Percentiles rank a stretch among this genome's conserved stretches.
These are phyloP conservation scores for Trichomonas gallinae DNA, from an alignment of 208 protist genomes.

Conservation along the genomic window DNA sequence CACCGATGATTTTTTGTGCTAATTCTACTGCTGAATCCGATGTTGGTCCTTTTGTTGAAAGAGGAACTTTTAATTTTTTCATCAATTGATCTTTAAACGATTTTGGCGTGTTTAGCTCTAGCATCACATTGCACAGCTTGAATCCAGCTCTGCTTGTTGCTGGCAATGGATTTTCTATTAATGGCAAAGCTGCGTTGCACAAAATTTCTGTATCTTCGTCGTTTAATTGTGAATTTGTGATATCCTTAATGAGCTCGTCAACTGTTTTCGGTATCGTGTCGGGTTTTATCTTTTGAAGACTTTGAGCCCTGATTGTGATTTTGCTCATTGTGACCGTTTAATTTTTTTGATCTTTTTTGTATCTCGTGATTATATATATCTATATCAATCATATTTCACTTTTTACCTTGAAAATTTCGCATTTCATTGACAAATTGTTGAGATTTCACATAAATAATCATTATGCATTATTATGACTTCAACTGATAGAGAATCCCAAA, in stretches of 20 bases:
- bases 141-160: neutral
- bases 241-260: neutral
- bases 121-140: neutral
- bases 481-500: too few relatives aligned
- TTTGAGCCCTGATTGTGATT: neutral
- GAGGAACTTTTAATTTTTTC: neutral
- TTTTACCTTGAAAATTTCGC: too few relatives aligned
- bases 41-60: neutral
- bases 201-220: neutral
- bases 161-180: neutral
- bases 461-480: too few relatives aligned
- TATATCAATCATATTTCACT: too few relatives aligned
- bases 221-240: neutral
- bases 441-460: too few relatives aligned
- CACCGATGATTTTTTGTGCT: neutral
- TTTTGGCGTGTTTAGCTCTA: neutral
- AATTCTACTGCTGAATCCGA: neutral
- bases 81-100: neutral
- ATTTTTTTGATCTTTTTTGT: neutral
- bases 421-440: too few relatives aligned
- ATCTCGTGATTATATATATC: too few relatives aligned
- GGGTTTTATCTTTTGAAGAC: neutral
- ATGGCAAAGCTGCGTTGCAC: neutral
- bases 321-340: neutral
- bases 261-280: neutral